Base-by-base conservation (phyloP, 2,329 filamentous ascomycete genomes). In the Aspergillus hiratsukae region DNA sequence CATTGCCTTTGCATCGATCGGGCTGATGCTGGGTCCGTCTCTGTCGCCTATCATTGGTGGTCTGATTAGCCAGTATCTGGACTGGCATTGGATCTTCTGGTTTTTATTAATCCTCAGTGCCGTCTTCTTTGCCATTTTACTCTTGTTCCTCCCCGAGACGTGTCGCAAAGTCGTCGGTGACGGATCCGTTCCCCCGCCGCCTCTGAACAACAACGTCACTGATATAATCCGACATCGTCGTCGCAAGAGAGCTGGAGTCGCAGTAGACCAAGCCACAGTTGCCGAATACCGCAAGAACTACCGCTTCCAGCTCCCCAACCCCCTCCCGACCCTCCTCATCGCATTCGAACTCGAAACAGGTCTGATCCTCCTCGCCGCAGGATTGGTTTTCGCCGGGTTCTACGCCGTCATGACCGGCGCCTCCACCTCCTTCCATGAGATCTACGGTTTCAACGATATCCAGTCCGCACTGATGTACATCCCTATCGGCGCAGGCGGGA, bases 11-110 rank as follows among this genome's bases (percentile, higher is more conserved):
- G 67, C 67, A 6, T 65, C 69, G 14, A 37, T 37, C 3, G 31
- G 31, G 31, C 31, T 37, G 1, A 37, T 87, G 53, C 57, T 77
- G 5, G 78, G 75, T 0, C 76, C 76, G 1, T 68, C 76, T 3
- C 66, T 88, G 0, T 74, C 82, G 0, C 86, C 87, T 0, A 78
- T 87, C 1, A 73, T 89, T 2, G 87, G 87, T 17, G 87, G 87
- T 0, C 60, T 89, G 0, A 70, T 90, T 27, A 80, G 80, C n/a
- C 77, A 88, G 63, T 87, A 82, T 61, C 78, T 87, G 0, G 82
- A 84, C 21, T 89, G 87, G 86, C 76, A 65, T 17, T 65, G 64
- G 53, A 83, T 88, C 54, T 89, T 89, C 66, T 89, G 86, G 86
- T 87, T 88, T 65, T 79, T 87, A 45, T 76, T 82, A 45, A 86